Percentiles rank a stretch among this genome's conserved stretches.
Evolutionary conservation across 2,329 filamentous ascomycete genomes (phyloP).

Genomic region (Neocucurbitaria cava): DNA sequence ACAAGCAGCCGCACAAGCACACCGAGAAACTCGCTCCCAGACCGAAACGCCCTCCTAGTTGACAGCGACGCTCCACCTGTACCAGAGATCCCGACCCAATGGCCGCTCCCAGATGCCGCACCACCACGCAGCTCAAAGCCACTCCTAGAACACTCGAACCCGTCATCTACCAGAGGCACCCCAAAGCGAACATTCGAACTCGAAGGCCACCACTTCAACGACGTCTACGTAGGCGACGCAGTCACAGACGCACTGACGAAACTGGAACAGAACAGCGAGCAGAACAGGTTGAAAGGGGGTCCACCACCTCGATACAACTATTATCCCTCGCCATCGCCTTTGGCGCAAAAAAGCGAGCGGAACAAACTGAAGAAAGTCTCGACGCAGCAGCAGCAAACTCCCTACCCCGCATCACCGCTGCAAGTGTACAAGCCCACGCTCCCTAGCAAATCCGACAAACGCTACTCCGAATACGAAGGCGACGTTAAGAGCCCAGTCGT

Average conservation of each 20-base stretch:
- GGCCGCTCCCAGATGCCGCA: constrained; percentile 32
- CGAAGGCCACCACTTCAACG: constrained; percentile 24
- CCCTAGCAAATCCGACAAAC: neutral
- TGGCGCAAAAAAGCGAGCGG: too few relatives aligned
- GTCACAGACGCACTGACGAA: constrained; percentile 27
- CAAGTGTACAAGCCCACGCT: constrained; percentile 1
- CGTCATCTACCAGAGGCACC: constrained; percentile 10
- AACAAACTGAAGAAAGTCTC: too few relatives aligned
- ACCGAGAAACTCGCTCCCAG: constrained; percentile 20
- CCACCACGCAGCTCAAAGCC: constrained; percentile 17
- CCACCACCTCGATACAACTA: constrained; percentile 5
- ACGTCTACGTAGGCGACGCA: constrained; percentile 22
- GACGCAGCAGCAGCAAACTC: too few relatives aligned
- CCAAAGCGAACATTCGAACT: constrained; percentile 20
- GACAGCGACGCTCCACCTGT: constrained; percentile 32
- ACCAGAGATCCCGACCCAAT: constrained; percentile 31
- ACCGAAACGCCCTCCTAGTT: constrained; percentile 23
- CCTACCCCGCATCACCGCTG: constrained; percentile 1
- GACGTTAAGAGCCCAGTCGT: too few relatives aligned
- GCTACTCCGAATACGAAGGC: neutral
- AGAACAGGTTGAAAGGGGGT: too few relatives aligned
- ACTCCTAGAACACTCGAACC: constrained; percentile 20
- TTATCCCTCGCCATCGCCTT: constrained; percentile 1
- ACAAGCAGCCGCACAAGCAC: constrained; percentile 16
- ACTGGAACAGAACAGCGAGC: constrained; percentile 27